phyloP scores from a whole-genome alignment of 2,329 filamentous ascomycete species.

The Trichoderma citrinoviride region DNA sequence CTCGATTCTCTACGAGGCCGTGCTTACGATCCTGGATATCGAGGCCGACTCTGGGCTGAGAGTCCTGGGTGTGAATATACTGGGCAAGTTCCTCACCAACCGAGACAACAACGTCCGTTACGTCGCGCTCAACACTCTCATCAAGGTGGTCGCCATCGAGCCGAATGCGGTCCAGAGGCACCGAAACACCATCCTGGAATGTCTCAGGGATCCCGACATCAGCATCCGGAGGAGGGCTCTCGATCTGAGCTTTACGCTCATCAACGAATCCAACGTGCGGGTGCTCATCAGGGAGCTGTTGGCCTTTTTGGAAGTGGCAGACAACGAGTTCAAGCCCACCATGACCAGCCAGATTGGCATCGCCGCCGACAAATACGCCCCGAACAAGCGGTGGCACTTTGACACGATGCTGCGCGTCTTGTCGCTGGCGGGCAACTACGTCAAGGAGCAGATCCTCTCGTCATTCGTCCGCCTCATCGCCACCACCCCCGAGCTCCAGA shows the following conservation, averaged over 20 bases:
- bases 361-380: slow-evolving; percentile 91
- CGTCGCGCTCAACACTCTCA: slow-evolving; percentile 92
- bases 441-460: slow-evolving; percentile 96
- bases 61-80: slow-evolving; percentile 94
- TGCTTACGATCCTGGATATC: slow-evolving; percentile 95
- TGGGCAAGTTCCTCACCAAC: slow-evolving; percentile 98
- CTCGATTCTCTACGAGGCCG: slow-evolving; percentile 95
- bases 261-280: slow-evolving; percentile 94
- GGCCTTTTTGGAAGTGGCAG: slow-evolving; percentile 93
- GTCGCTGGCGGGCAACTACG: slow-evolving; percentile 91
- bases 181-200: slow-evolving; percentile 95
- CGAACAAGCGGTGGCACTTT: slow-evolving; percentile 97
- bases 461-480: slow-evolving; percentile 95
- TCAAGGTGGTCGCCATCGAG: slow-evolving; percentile 97
- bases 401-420: slow-evolving; percentile 95
- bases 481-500: slow-evolving; percentile 90
- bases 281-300: slow-evolving; percentile 90
- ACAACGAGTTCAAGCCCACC: slow-evolving; percentile 97
- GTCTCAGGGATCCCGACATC: slow-evolving; percentile 93
- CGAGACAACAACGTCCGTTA: slow-evolving; percentile 99
- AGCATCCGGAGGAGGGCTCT: slow-evolving; percentile 94
- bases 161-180: slow-evolving; percentile 97
- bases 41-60: slow-evolving; percentile 94
- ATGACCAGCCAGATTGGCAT: slow-evolving; percentile 99
- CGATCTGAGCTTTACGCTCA: slow-evolving; percentile 95